A percentile compares a stretch with the other conserved stretches of the same genome.
Evolutionary conservation across 176 grass and related monocot species (phyloP).

Genomic region (Avena sativa): DNA sequence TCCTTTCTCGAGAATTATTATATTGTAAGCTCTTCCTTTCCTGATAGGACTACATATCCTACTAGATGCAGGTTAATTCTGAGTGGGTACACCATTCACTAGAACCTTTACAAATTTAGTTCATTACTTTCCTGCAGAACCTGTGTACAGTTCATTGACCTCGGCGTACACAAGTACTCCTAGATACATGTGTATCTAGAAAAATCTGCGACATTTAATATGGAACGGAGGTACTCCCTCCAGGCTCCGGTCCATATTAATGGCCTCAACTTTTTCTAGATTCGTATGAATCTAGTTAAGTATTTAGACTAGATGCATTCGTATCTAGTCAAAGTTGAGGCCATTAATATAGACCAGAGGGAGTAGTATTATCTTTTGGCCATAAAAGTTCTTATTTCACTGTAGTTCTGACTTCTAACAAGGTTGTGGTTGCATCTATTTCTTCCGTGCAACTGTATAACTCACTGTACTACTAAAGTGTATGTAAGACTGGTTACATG

Average conservation of each 20-base stretch:
- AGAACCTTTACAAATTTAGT: slow-evolving; percentile 14
- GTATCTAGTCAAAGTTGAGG: no score
- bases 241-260: no score
- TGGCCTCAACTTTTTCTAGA: no score
- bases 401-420: slow-evolving; percentile 5
- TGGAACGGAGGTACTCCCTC: no score
- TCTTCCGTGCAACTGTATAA: not conserved
- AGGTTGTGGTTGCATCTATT: not conserved
- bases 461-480: not conserved
- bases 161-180: not conserved
- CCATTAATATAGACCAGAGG: no score
- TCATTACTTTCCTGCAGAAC: not conserved
- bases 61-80: slow-evolving; percentile 4
- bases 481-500: not conserved
- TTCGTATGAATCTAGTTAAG: no score
- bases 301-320: no score
- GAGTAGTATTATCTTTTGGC: not conserved
- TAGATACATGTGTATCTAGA: no score
- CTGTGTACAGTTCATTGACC: not conserved
- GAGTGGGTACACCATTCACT: not conserved
- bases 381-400: not conserved
- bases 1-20: slow-evolving; percentile 5
- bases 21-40: not conserved
- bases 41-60: not conserved
- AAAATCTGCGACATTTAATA: no score